Conservation (phyloP, 495 filamentous ascomycete species). For the Daldinia decipiens region DNA sequence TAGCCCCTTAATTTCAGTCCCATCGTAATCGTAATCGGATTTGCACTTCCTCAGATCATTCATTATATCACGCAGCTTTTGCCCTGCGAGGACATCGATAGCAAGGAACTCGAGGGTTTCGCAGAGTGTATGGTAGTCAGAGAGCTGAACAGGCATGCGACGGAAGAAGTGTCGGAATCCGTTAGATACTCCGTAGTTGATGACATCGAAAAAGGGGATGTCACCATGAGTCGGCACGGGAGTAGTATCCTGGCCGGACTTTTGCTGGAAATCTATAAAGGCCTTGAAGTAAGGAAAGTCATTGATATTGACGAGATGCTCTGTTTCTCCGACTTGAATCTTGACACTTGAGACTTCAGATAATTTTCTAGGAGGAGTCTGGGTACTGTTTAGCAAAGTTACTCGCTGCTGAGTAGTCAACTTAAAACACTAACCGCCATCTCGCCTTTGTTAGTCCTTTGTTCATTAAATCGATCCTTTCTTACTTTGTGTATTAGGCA, state of each 20-base stretch:
- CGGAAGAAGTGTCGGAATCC: constrained; percentile 45
- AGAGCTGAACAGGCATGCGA: constrained; percentile 37
- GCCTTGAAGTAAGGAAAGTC: constrained; percentile 16
- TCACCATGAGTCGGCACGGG: not conserved
- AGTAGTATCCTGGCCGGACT: constrained; percentile 9
- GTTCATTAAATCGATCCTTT: not conserved
- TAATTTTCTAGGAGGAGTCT: not conserved
- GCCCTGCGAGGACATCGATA: constrained; percentile 27
- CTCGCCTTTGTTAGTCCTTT: not conserved
- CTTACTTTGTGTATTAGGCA: not conserved
- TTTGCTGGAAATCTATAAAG: constrained; percentile 14
- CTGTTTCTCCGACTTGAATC: not conserved
- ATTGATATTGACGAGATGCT: constrained; percentile 1
- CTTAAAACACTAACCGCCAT: not conserved
- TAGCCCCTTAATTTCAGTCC: not conserved
- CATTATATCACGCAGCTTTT: constrained; percentile 36
- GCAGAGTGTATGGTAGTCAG: constrained; percentile 42
- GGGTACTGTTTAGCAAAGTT: not conserved
- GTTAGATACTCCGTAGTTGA: constrained; percentile 18
- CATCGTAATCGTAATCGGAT: constrained; percentile 21
- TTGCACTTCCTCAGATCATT: constrained; percentile 29
- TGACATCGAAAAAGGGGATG: constrained; percentile 16
- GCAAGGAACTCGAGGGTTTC: constrained; percentile 31
- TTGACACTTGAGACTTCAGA: not conserved
- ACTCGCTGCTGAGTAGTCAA: not conserved